Evolutionary conservation across 129 eudicot species (phyloP).

Genomic region (Flaveria sonorensis): DNA sequence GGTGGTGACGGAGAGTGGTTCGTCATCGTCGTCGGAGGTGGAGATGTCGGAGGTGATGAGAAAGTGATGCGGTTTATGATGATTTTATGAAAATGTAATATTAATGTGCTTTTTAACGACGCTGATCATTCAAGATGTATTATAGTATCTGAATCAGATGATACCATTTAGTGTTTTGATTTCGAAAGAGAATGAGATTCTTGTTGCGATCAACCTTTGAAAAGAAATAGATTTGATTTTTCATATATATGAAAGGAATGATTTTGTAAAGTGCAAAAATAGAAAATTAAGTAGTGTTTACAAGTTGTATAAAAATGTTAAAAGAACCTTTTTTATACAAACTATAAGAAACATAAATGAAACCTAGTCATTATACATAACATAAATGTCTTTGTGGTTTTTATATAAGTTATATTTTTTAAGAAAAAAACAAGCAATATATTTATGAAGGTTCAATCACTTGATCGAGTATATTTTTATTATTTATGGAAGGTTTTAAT

Average conservation of each 20-base stretch:
- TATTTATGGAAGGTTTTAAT: not conserved
- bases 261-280: not conserved
- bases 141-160: too few relatives aligned
- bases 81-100: not conserved
- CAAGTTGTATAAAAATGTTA: not conserved
- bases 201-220: not conserved
- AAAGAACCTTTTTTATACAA: too few relatives aligned
- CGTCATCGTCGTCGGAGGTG: slow-evolving; percentile 26
- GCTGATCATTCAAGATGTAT: too few relatives aligned
- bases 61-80: not conserved
- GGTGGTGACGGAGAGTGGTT: slow-evolving; percentile 24
- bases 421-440: too few relatives aligned
- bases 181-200: not conserved
- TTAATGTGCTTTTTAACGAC: not conserved
- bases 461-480: not conserved
- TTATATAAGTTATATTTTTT: too few relatives aligned
- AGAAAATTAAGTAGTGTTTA: not conserved
- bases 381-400: too few relatives aligned
- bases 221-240: not conserved
- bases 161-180: not conserved
- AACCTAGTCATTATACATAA: too few relatives aligned
- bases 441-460: too few relatives aligned
- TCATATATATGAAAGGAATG: not conserved
- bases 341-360: too few relatives aligned
- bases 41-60: slow-evolving; percentile 20